These are phyloP conservation scores for Myriosclerotinia duriaeana DNA, from an alignment of 2,329 filamentous ascomycete genomes.

Conservation along the genomic window DNA sequence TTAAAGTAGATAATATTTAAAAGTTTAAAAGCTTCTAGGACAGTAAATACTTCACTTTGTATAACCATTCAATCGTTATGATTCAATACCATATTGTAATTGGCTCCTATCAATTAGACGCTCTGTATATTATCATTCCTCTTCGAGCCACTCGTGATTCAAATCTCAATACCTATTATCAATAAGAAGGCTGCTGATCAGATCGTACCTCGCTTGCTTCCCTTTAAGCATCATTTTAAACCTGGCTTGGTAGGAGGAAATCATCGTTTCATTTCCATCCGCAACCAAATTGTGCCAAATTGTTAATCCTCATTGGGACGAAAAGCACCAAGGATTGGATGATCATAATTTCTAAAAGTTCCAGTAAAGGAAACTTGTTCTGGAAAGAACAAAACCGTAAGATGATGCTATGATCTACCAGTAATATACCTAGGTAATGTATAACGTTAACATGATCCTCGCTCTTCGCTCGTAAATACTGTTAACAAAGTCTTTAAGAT, in stretches of 20 bases:
- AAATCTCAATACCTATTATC: neutral
- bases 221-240: constrained; percentile 13
- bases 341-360: constrained; percentile 16
- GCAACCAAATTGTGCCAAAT: neutral
- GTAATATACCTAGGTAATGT: too few relatives aligned
- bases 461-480: too few relatives aligned
- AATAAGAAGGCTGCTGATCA: neutral
- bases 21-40: constrained; percentile 2
- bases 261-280: constrained; percentile 3
- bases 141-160: neutral
- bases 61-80: neutral
- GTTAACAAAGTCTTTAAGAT: neutral
- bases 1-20: neutral
- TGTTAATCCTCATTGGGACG: constrained; percentile 5
- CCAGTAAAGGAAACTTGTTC: neutral
- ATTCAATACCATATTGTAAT: neutral
- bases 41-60: neutral
- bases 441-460: neutral
- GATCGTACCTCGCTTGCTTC: neutral
- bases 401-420: neutral
- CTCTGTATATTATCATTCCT: neutral
- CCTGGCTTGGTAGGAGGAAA: neutral
- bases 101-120: neutral
- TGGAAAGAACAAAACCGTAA: neutral
- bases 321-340: neutral